Percentiles rank a stretch among this genome's conserved stretches.
Conservation (phyloP, 495 filamentous ascomycete genomes). For the Neurospora sp. region DNA sequence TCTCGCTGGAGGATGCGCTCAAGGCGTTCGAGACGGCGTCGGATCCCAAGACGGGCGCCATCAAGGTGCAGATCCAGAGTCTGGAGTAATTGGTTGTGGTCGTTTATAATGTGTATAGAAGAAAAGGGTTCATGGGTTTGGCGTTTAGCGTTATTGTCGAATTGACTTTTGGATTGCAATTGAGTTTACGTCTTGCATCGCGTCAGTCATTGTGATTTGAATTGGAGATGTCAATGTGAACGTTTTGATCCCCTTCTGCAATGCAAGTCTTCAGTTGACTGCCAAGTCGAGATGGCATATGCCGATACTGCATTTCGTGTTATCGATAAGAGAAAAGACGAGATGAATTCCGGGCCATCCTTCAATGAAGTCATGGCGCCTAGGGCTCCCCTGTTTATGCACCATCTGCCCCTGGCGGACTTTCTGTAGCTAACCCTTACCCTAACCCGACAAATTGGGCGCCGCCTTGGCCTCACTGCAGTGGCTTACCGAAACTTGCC, state of each 20-base stretch:
- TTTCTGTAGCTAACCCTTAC: neutral
- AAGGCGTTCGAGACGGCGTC: conserved; percentile 82
- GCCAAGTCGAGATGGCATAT: neutral
- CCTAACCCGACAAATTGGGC: neutral
- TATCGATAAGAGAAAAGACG: neutral
- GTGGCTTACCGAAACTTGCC: conserved; percentile 8
- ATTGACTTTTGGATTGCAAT: neutral
- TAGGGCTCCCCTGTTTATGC: neutral
- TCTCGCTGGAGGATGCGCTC: conserved; percentile 72
- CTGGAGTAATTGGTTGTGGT: conserved; percentile 21
- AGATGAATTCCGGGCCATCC: neutral
- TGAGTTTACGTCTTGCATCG: neutral
- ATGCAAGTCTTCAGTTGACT: neutral
- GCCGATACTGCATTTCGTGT: neutral
- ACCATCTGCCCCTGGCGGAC: neutral
- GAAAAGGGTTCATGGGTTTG: neutral
- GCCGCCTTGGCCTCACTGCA: neutral
- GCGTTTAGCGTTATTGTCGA: neutral
- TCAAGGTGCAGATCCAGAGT: conserved; percentile 88
- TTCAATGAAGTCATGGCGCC: neutral
- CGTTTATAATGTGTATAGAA: neutral
- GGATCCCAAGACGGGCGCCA: conserved; percentile 82
- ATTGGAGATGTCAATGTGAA: neutral
- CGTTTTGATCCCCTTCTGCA: neutral
- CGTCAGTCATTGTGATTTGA: neutral